Conservation (phyloP, 2,329 filamentous ascomycete genomes). For the Aspergillus novoparasiticus region DNA sequence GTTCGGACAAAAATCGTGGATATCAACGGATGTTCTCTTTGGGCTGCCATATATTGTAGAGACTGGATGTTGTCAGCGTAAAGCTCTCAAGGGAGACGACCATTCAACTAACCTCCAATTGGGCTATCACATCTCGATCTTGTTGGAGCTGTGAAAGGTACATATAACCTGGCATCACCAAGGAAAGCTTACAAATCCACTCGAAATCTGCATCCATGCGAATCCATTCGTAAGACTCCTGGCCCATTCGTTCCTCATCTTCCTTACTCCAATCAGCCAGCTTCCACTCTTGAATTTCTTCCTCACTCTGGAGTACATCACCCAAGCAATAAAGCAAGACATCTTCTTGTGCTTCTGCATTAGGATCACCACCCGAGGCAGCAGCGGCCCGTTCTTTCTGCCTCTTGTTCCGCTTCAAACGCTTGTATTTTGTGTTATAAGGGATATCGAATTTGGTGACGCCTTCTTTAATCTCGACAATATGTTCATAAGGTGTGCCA, state of each 20-base stretch:
- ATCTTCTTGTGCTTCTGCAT: constrained; percentile 71
- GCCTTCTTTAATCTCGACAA: constrained; percentile 89
- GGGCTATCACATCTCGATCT: constrained; percentile 93
- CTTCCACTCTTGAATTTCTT: constrained; percentile 82
- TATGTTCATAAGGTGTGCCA: constrained; percentile 96
- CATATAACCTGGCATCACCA: constrained; percentile 92
- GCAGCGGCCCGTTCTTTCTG: constrained; percentile 76
- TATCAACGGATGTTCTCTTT: constrained; percentile 74
- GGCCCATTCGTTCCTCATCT: constrained; percentile 87
- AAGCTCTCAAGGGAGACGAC: not conserved
- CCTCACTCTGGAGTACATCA: constrained; percentile 80
- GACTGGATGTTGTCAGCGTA: constrained; percentile 46
- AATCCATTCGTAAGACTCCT: constrained; percentile 98
- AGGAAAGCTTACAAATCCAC: constrained; percentile 85
- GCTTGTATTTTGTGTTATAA: constrained; percentile 99
- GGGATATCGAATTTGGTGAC: constrained; percentile 88
- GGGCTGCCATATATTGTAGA: constrained; percentile 71
- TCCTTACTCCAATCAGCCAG: constrained; percentile 87
- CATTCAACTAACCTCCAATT: constrained; percentile 56
- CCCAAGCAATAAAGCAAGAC: constrained; percentile 88
- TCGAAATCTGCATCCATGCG: constrained; percentile 97
- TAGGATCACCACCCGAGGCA: constrained; percentile 63
- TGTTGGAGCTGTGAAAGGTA: constrained; percentile 96
- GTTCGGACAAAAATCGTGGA: constrained; percentile 89
- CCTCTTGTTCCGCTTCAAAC: constrained; percentile 82